Conservation (phyloP, 805 yeast species). For the Alloascoidea hylecoeti region DNA sequence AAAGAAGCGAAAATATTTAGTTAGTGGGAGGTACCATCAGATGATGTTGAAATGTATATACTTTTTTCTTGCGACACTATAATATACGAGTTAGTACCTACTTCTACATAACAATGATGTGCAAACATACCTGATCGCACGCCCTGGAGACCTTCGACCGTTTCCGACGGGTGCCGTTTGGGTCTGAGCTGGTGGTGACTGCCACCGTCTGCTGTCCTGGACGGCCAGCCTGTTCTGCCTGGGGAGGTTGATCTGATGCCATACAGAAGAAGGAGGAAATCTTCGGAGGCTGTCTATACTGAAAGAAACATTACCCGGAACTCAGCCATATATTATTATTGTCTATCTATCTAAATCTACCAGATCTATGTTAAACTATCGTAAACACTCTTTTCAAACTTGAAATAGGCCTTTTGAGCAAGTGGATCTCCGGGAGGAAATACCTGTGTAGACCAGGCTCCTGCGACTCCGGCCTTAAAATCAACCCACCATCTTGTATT, state of each 20-base stretch:
- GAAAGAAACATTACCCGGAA: no score
- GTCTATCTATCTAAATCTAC: no score
- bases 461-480: slow-evolving; percentile 21
- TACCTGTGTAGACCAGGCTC: slow-evolving; percentile 10
- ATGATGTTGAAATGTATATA: not conserved
- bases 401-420: not conserved
- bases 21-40: not conserved
- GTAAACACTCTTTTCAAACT: not conserved
- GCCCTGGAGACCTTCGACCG: not conserved
- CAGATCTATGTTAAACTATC: no score
- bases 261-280: no score
- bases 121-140: slow-evolving; percentile 1
- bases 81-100: no score
- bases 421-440: not conserved
- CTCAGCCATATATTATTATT: no score
- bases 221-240: no score
- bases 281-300: no score
- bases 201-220: no score
- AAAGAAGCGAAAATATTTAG: not conserved
- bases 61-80: slow-evolving; percentile 1
- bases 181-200: no score
- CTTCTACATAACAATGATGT: not conserved
- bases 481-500: slow-evolving; percentile 28
- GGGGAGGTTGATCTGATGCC: no score
- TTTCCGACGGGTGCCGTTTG: not conserved